Evolutionary conservation across 2,329 filamentous ascomycete species (phyloP), one percentile per base, ranked within the genome.

Genomic region (Plectosphaerella plurivora): DNA sequence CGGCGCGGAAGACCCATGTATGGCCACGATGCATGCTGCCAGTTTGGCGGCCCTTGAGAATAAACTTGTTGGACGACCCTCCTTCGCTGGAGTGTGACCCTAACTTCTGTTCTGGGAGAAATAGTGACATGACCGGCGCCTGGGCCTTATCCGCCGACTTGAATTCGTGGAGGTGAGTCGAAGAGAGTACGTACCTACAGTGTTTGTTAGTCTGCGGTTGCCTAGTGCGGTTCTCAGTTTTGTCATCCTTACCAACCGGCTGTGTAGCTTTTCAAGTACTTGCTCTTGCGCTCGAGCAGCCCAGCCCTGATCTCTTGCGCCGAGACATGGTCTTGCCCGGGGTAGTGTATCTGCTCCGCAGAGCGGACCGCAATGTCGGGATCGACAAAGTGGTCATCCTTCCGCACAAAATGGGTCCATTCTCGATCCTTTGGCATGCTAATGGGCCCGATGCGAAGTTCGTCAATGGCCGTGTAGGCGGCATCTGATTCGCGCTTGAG

Each of bases 111-210:
- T 97, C 94, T 7, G 89, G 89, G 25, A 99, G 82, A 66, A 94
- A 96, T 52, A 99, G 78, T 42, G 94, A 97, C 93, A 99, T 97
- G 66, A 97, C 84, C 1, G 94, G 94, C 39, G 89, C 87, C 70
- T 94, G 90, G 54, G 83, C 88, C 68, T 93, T 92, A 72, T 97
- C 93, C 59, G 91, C 91, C n/a, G 91, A 96, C 69, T 96, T 97
- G 81, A 97, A 99, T 72, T 99, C 94, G 73, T 99, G 94, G 20
- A 99, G 81, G 71, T 99, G 94, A 52, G 94, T 97, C 15, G 94
- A 90, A 61, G 94, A 96, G 60, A 99, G 77, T 47, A 97, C 91
- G 69, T 97, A 97, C 90, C 89, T 94, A 60, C 14, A 15, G 24
- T n/a, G 16, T 24, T 52, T 28, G 51, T 39, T 18, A 47, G 25